These are phyloP conservation scores for Alternaria panax DNA, from an alignment of 2,329 filamentous ascomycete genomes.

Conservation along the genomic window DNA sequence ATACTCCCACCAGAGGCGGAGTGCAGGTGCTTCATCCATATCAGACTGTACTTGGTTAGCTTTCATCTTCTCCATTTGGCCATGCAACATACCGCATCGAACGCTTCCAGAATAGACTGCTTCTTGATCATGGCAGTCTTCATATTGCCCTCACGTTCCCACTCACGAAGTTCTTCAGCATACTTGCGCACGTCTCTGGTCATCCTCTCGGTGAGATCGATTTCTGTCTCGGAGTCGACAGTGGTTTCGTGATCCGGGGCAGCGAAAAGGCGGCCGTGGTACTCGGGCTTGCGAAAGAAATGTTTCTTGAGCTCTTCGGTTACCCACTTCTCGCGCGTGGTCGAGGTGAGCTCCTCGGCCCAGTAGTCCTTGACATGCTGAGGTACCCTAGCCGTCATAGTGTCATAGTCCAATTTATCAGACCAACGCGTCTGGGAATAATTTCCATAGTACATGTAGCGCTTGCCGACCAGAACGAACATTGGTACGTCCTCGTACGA, in stretches of 20 bases:
- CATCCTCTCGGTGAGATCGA: slow-evolving; percentile 35
- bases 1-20: slow-evolving; percentile 59
- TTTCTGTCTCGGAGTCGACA: slow-evolving; percentile 27
- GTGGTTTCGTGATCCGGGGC: slow-evolving; percentile 21
- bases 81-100: slow-evolving; percentile 42
- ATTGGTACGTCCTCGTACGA: slow-evolving; percentile 52
- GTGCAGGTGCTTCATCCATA: slow-evolving; percentile 49
- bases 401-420: slow-evolving; percentile 55
- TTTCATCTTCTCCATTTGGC: background rate
- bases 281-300: slow-evolving; percentile 54
- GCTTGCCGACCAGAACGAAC: slow-evolving; percentile 45
- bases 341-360: slow-evolving; percentile 49
- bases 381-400: slow-evolving; percentile 49
- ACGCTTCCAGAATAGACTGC: slow-evolving; percentile 51
- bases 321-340: slow-evolving; percentile 52
- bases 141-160: slow-evolving; percentile 51
- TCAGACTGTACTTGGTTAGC: slow-evolving; percentile 41
- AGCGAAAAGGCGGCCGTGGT: slow-evolving; percentile 44
- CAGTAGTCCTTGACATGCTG: slow-evolving; percentile 49
- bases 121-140: slow-evolving; percentile 47
- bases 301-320: slow-evolving; percentile 51
- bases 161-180: slow-evolving; percentile 45
- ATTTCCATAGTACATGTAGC: slow-evolving; percentile 56
- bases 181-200: slow-evolving; percentile 44
- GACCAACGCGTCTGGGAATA: slow-evolving; percentile 56